Conservation (phyloP, 2,329 filamentous ascomycete genomes). For the Nigrograna mackinnonii region DNA sequence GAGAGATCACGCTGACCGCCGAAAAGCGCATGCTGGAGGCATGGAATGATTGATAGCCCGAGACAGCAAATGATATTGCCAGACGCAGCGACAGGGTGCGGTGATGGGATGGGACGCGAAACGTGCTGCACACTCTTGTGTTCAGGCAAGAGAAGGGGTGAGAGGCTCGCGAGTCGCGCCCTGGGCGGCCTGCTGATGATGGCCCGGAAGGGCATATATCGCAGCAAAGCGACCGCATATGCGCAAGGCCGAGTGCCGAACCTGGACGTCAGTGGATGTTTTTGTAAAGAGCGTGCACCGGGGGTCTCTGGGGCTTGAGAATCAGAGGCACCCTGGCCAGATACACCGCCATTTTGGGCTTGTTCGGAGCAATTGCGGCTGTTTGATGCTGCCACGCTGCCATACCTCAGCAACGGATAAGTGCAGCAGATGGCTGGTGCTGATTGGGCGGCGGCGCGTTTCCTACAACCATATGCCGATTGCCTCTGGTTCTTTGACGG, state of each 20-base stretch:
- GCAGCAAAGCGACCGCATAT: constrained; percentile 17
- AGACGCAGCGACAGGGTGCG: constrained; percentile 19
- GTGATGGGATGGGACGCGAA: constrained; percentile 23
- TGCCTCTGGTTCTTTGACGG: neutral
- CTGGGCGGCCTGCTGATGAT: constrained; percentile 44
- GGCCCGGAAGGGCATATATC: constrained; percentile 18
- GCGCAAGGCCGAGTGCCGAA: constrained; percentile 20
- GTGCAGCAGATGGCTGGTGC: constrained; percentile 11
- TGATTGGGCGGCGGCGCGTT: constrained; percentile 24
- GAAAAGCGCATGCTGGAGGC: constrained; percentile 20
- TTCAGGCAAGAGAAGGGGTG: constrained; percentile 14
- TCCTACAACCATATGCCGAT: constrained; percentile 27
- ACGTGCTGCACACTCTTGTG: constrained; percentile 28
- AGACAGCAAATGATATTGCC: constrained; percentile 35
- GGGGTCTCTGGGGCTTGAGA: neutral
- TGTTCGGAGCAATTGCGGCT: constrained; percentile 26
- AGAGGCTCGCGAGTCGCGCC: constrained; percentile 74
- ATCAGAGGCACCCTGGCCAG: neutral
- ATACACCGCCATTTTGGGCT: constrained; percentile 37
- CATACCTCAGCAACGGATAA: constrained; percentile 18
- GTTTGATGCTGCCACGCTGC: constrained; percentile 27
- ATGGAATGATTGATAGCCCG: constrained; percentile 22
- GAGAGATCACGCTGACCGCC: constrained; percentile 26
- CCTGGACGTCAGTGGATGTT: constrained; percentile 3
- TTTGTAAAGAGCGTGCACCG: constrained; percentile 1